Base-by-base conservation (phyloP, 2,329 filamentous ascomycete species). In the Penicillium sp. region DNA sequence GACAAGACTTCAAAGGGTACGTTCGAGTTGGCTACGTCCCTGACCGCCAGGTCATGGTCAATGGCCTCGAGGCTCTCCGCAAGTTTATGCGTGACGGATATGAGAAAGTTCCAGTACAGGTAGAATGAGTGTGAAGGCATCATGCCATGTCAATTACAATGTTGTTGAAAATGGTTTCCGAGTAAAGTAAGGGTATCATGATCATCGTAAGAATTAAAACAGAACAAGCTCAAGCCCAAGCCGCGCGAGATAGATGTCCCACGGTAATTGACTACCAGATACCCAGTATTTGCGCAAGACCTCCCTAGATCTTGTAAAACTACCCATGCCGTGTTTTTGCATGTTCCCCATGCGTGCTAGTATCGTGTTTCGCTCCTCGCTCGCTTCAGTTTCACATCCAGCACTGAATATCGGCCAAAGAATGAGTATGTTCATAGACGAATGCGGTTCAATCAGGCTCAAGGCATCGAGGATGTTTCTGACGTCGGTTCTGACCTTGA, bases 1-100 rank as follows among this genome's bases (percentile, higher is more conserved):
- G 79, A 9, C 68, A 81, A 35, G 87, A 91, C 53, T 93, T 90
- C 70, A 82, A 83, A 67, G 91, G 91, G 1, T 93, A 86, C 75
- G 88, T 95, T 15, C 82, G 92, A 62, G 83, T 95, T 58, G 91
- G 91, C 0, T 94, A 89, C 76, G 90, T 89, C 1, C 89, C 86
- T 69, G 83, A 89, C 66, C 91, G 88, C 1, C 82, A 86, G 4
- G 83, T 91, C 22, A 70, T 95, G 59, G 80, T 84, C 66, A 83
- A 88, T 65, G 91, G 86, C 0, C 72, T 95, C 69, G 81, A 84
- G 67, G 80, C 80, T 64, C 71, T 83, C 64, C 79, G 78, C 49
- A 71, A 78, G 58, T 87, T 86, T 65, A 79, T 87, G 75, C 79
- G 80, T 65, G 84, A 83, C 68, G 80, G 82, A 59, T 82, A 82